These are phyloP conservation scores for Cinchona pubescens DNA, from an alignment of 257 asterid genomes.

Conservation along the genomic window DNA sequence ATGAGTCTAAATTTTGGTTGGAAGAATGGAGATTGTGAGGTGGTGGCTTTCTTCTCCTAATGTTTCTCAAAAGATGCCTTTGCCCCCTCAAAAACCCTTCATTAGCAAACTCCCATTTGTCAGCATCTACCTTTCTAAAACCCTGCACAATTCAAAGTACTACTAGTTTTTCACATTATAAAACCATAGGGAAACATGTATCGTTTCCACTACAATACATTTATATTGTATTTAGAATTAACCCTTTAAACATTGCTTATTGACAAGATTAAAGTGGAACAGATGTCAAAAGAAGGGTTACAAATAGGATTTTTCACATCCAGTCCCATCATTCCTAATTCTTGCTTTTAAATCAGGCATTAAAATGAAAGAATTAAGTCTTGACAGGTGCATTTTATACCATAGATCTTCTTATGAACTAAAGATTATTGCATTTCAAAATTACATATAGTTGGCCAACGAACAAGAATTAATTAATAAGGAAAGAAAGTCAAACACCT, in stretches of 20 bases:
- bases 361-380: not conserved
- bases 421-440: constrained; percentile 10
- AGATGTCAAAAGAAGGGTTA: not conserved
- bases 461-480: constrained; percentile 1
- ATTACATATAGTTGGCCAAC: constrained; percentile 15
- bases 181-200: constrained; percentile 5
- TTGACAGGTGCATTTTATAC: not conserved
- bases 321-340: not conserved
- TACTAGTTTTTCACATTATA: constrained; percentile 15
- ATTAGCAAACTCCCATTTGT: constrained; percentile 55
- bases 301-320: not conserved
- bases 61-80: constrained; percentile 34
- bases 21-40: constrained; percentile 18
- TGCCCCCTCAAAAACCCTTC: constrained; percentile 49
- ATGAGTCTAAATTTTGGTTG: constrained; percentile 23
- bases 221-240: too few species aligned
- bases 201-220: not conserved
- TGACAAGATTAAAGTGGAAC: not conserved
- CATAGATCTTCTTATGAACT: not conserved
- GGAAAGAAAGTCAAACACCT: constrained; percentile 15
- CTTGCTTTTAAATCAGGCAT: not conserved
- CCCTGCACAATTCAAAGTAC: constrained; percentile 36
- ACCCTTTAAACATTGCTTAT: too few species aligned
- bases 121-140: constrained; percentile 46
- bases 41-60: constrained; percentile 40